Conservation (phyloP, 2,329 filamentous ascomycete genomes). For the Fusarium lyarnte region DNA sequence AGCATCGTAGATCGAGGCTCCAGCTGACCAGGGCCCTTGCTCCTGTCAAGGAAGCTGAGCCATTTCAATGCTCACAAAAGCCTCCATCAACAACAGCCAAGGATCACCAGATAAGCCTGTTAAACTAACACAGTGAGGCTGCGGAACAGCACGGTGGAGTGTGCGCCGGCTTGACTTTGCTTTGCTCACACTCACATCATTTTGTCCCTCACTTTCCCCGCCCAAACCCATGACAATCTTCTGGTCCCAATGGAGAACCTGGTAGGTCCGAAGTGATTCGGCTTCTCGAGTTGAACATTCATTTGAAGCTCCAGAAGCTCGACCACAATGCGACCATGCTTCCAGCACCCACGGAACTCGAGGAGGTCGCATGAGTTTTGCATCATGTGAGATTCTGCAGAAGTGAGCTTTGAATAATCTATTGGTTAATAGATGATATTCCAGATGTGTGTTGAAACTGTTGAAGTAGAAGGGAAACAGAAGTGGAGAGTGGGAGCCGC, state of each 20-base stretch:
- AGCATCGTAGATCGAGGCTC: slow-evolving; percentile 32
- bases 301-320: slow-evolving; percentile 24
- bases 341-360: slow-evolving; percentile 33
- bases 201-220: slow-evolving; percentile 28
- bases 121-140: slow-evolving; percentile 15
- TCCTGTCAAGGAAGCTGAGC: slow-evolving; percentile 21
- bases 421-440: slow-evolving; percentile 27
- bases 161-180: slow-evolving; percentile 14
- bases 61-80: slow-evolving; percentile 29
- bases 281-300: slow-evolving; percentile 9
- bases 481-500: slow-evolving; percentile 16
- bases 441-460: slow-evolving; percentile 23
- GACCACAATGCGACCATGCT: slow-evolving; percentile 28
- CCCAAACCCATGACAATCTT: slow-evolving; percentile 19
- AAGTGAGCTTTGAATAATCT: slow-evolving; percentile 13
- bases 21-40: slow-evolving; percentile 38
- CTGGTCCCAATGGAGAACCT: slow-evolving; percentile 19
- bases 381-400: slow-evolving; percentile 43
- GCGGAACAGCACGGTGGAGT: slow-evolving; percentile 23
- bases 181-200: slow-evolving; percentile 14
- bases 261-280: slow-evolving; percentile 22
- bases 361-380: slow-evolving; percentile 41
- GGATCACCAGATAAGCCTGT: slow-evolving; percentile 36
- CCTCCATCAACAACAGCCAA: slow-evolving; percentile 24
- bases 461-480: slow-evolving; percentile 22